Base-by-base conservation (phyloP, 192 early-diverging fungal genomes). In the Entrophospora sp. region DNA sequence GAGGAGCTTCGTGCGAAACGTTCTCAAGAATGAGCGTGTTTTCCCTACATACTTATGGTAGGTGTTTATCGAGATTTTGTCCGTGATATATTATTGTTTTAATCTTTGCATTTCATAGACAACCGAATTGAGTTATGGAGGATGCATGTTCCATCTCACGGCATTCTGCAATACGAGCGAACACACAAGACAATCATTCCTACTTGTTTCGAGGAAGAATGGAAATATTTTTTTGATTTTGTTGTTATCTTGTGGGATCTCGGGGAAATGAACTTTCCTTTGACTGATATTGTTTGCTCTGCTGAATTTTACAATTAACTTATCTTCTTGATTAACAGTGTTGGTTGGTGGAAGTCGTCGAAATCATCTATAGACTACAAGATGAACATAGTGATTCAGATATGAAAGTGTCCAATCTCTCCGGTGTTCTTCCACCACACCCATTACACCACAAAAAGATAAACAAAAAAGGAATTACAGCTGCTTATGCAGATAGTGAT, bases 241-340 rank as follows among this genome's bases (percentile, higher is more conserved):
- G 43, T 62, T 62, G 43, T 62, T 36, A 18, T 46, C 30, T 36
- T 62, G 6, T 62, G 61, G 61, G 44, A 62, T 62, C 43, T 62
- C n/a, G 46, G 13, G 61, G 61, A 46, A 62, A 55, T 28, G 5
- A 10, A 24, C 18, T 5, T 62, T 27, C 5, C 14, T 40, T 9
- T 32, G 9, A 25, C 3, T 7, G 46, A 0, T 46, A 6, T 31
- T 45, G 48, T 10, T 40, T 34, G 16, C 31, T 62, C 25, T 48
- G 9, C 6, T 22, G 34, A 27, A 25, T 25, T 46, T 62, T 62
- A 12, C n/a, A 38, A 45, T 30, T 36, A 61, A 61, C 60, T 61
- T 61, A 46, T 36, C 14, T 46, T 62, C 42, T 62, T 45, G 32
- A 46, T 62, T 20, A 4, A 46, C 20, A 62, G 61, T 25, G 44